Conservation (phyloP, 2,329 filamentous ascomycete species). For the Curvularia verruculosa region DNA sequence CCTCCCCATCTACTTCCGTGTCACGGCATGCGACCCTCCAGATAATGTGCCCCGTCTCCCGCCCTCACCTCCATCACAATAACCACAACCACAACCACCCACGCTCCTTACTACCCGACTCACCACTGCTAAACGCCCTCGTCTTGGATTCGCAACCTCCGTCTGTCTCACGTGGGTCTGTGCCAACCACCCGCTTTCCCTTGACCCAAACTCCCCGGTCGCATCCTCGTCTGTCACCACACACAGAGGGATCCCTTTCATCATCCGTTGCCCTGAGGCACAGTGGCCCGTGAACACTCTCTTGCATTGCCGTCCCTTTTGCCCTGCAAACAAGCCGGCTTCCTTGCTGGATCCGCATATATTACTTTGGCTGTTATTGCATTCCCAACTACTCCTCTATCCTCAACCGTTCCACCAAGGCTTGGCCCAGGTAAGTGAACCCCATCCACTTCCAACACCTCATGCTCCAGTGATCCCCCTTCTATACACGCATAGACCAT, state of each 20-base stretch:
- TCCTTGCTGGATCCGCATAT: conserved; percentile 43
- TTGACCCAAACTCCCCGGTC: conserved; percentile 21
- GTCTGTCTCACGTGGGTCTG: conserved; percentile 23
- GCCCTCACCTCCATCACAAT: neutral
- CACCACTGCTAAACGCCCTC: conserved; percentile 3
- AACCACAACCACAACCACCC: conserved; percentile 3
- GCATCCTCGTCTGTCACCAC: conserved; percentile 37
- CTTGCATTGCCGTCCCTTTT: conserved; percentile 34
- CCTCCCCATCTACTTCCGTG: conserved; percentile 27
- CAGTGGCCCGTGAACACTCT: conserved; percentile 32
- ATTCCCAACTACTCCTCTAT: conserved; percentile 28
- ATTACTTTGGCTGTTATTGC: conserved; percentile 34
- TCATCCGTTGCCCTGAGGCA: conserved; percentile 30
- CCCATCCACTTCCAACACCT: conserved; percentile 18
- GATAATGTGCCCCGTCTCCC: conserved; percentile 22
- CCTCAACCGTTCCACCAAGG: conserved; percentile 12
- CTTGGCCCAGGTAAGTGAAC: conserved; percentile 14
- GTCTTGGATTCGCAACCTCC: conserved; percentile 10
- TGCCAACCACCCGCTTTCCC: conserved; percentile 26
- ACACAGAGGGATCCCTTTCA: conserved; percentile 27
- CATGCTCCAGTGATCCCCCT: conserved; percentile 23
- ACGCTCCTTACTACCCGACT: conserved; percentile 9
- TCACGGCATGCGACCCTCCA: conserved; percentile 35
- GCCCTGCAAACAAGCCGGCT: conserved; percentile 32
- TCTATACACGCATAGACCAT: conserved; percentile 13